phyloP scores from a whole-genome alignment of 2,329 filamentous ascomycete species.

The Phialophora tarda region DNA sequence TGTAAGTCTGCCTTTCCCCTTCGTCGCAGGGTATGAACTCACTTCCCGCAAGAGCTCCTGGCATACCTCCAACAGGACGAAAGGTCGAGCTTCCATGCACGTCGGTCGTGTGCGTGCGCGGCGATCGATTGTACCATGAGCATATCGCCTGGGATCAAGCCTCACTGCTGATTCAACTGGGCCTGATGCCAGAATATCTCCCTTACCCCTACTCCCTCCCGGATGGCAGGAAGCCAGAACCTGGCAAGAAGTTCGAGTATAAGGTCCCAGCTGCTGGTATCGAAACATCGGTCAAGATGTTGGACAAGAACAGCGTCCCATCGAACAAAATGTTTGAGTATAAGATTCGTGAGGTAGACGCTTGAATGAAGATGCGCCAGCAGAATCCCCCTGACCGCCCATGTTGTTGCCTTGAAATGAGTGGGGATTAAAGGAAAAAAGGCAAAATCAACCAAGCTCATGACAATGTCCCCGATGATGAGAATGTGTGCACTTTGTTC shows the following conservation, averaged over 20 bases:
- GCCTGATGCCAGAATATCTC: slow-evolving; percentile 68
- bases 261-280: slow-evolving; percentile 64
- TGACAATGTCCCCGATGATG: not conserved
- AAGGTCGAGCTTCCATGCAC: slow-evolving; percentile 67
- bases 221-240: slow-evolving; percentile 40
- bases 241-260: slow-evolving; percentile 61
- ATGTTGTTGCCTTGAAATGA: not conserved
- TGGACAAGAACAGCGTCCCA: slow-evolving; percentile 54
- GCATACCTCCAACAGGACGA: slow-evolving; percentile 63
- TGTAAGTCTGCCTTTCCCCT: slow-evolving; percentile 57
- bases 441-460: not conserved
- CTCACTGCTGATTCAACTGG: slow-evolving; percentile 66
- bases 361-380: slow-evolving; percentile 10
- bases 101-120: slow-evolving; percentile 69
- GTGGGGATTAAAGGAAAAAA: not conserved
- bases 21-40: slow-evolving; percentile 12
- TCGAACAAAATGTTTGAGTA: slow-evolving; percentile 64
- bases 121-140: slow-evolving; percentile 71
- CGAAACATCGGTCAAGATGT: slow-evolving; percentile 60
- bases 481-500: not conserved
- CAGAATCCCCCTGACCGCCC: not conserved
- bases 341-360: slow-evolving; percentile 39
- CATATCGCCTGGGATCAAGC: slow-evolving; percentile 75
- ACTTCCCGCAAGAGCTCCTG: slow-evolving; percentile 56
- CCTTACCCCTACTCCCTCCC: slow-evolving; percentile 64